Base-by-base conservation (phyloP, 2,329 filamentous ascomycete genomes). In the Sarocladium kiliense region DNA sequence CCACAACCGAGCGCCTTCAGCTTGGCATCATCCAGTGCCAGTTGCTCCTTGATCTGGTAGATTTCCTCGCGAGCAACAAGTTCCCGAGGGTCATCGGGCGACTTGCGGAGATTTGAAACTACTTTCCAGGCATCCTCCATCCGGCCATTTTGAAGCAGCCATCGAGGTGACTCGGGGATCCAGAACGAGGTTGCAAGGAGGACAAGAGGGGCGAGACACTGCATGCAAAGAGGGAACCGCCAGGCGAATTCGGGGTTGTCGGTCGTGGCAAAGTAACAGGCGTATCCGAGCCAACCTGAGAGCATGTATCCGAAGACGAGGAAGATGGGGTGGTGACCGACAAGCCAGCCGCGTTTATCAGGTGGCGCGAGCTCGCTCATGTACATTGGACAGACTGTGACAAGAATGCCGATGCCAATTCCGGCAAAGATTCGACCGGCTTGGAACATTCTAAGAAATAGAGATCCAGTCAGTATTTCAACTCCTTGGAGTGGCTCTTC, bases 261-360 rank as follows among this genome's bases (percentile, higher is more conserved):
- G 30, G 47, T 36, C n/a, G 61, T 67, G 18, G 66, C 60, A 26
- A 66, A 66, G 18, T 65, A 66, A 36, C 62, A 66, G 2, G 68
- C 73, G 53, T 68, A 74, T 39, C 74, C 72, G 0, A 70, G 60
- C 67, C 66, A 70, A 0, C 62, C 63, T 1, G 74, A 73, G n/a
- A 78, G 70, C 51, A 72, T 72, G 12, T 77, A 68, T 0, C 75
- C 75, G 6, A 78, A 64, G 36, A 76, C 76, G 0, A 73, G 75
- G 30, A 76, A 68, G 4, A 71, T 76, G 3, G 74, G 74, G 55
- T 75, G 75, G 2, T 78, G 75, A 19, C 77, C 77, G 39, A 82
- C 75, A 23, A 79, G 64, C 53, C 71, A 68, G 30, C 79, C 79
- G 30, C 78, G 72, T 44, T 75, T 74, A 25, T 70, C 65, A 1